Evolutionary conservation across 2,329 filamentous ascomycete genomes (phyloP).

Genomic region (Drechslera avenae): DNA sequence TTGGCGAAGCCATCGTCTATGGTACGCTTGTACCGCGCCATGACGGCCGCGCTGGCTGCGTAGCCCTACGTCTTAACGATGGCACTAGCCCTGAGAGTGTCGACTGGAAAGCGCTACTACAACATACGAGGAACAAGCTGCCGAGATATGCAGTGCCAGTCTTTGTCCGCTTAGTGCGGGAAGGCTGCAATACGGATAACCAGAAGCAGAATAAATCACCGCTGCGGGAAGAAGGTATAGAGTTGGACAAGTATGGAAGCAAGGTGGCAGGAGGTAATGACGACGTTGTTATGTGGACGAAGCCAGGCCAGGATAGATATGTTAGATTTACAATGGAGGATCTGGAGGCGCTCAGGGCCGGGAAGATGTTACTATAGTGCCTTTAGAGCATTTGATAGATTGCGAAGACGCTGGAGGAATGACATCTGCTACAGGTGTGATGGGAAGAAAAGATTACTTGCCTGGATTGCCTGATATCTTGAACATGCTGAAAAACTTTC

Average conservation of each 20-base stretch:
- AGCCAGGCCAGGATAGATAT: constrained; percentile 30
- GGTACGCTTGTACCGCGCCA: constrained; percentile 52
- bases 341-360: constrained; percentile 25
- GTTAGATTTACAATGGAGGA: constrained; percentile 29
- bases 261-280: constrained; percentile 30
- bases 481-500: neutral
- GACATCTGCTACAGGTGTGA: too few species aligned
- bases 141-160: constrained; percentile 76
- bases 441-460: too few species aligned
- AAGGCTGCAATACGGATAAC: constrained; percentile 68
- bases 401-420: too few species aligned
- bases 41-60: constrained; percentile 59
- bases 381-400: neutral
- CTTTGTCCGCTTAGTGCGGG: constrained; percentile 67
- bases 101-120: constrained; percentile 33
- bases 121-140: constrained; percentile 47
- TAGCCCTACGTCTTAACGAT: constrained; percentile 61
- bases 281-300: constrained; percentile 38
- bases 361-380: constrained; percentile 19
- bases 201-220: constrained; percentile 80
- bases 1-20: constrained; percentile 55
- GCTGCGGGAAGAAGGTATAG: constrained; percentile 68
- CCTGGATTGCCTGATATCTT: neutral
- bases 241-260: constrained; percentile 53
- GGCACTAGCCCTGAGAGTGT: constrained; percentile 29